Base-by-base conservation (phyloP, 768 basidiomycete genomes). In the Russula emetica region DNA sequence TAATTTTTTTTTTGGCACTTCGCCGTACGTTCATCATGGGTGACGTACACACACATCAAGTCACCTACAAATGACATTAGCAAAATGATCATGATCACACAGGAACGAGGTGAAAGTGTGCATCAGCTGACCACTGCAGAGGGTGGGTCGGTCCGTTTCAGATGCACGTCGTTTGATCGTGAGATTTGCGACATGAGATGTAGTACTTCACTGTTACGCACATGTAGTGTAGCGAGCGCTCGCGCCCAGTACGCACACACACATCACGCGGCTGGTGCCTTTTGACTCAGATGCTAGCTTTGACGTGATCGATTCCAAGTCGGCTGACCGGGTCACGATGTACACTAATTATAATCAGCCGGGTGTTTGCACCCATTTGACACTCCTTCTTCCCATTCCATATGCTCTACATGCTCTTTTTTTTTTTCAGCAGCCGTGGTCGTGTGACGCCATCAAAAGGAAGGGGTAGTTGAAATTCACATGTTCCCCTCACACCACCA, bases 301-400 rank as follows among this genome's bases (percentile, higher is more conserved):
- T 14, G 38, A 32, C 32, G 49, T 52, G 62, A 40, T 55, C 36
- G 42, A 32, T 50, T 61, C 53, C 3, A 26, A 44, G 60, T 62
- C 62, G 30, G 62, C 55, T 62, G 55, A 62, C 40, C 11, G 13
- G 55, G 55, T 62, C 55, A 62, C 55, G 42, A 62, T 58, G 62
- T 40, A 18, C 38, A 40, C 16, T 11, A 30, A 36, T n/a, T 26
- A 36, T 11, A 30, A 36, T n/a, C 36, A 36, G 1, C 54, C 34
- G 18, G 24, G 61, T 45, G 24, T n/a, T 28, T 22, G 24, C 20
- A 28, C 11, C 11, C 52, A 32, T 28, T n/a, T 38, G 38, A 60
- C 50, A 9, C 40, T 20, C 34, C 5, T 51, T 30, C 26, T 49
- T 55, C 26, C 44, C 53, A 14, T 28, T 38, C 36, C 36, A 38